Base-by-base conservation (phyloP, 805 yeast genomes). In the Jamesozyma rosinii region DNA sequence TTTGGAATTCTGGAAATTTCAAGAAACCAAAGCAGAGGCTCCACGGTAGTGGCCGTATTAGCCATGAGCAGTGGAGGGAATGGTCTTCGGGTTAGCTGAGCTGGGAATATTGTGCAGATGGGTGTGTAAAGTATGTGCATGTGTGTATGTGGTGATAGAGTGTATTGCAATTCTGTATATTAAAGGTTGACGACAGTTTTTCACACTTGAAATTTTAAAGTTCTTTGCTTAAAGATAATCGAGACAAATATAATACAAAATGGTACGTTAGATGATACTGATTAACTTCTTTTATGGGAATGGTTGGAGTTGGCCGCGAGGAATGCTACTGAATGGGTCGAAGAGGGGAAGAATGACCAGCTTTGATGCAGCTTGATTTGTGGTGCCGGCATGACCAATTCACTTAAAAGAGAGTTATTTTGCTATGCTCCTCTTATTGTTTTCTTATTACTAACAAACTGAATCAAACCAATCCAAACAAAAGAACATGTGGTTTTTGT, bases 181-280 rank as follows among this genome's bases (percentile, higher is more conserved):
- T 5, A 30, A 6, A 14, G 5, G 13, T 10, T 6, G 4, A 30
- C 13, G 15, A 11, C 17, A 11, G 19, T 3, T 32, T 32, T n/a
- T n/a, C n/a, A n/a, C n/a, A n/a, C n/a, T n/a, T n/a, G 29, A 24
- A 24, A 24, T 11, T 11, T 24, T 24, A 11, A 24, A 24, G 29
- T 24, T 8, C 10, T 6, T 24, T 24, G 6, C 10, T 26, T 27
- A 11, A 11, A 46, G 38, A 47, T 49, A 50, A 44, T 45, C 47
- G 52, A 51, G 49, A 66, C 64, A 44, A 52, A 49, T 53, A 46
- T 34, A 45, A 37, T 49, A 49, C 56, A 54, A 53, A 52, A 55
- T 53, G 59, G 58, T 53, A 52, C 52, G 58, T 53, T 19, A 36
- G 19, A 22, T 36, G 17, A 24, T 24, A 24, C 29, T 8, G 11